These are phyloP conservation scores for Exsudoporus floridanus DNA, from an alignment of 1,284 basidiomycete species.

Conservation along the genomic window DNA sequence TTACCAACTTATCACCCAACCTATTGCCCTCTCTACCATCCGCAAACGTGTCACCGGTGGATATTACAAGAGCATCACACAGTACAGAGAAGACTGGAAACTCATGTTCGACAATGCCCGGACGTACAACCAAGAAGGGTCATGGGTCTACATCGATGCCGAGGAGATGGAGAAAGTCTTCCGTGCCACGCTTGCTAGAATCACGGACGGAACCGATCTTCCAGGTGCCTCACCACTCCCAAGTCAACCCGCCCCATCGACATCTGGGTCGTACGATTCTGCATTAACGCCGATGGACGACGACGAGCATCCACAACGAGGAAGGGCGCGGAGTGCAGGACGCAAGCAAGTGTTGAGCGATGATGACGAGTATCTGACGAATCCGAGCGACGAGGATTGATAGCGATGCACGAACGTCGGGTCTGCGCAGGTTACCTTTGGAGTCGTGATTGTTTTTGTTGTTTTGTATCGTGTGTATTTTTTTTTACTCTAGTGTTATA, in stretches of 20 bases:
- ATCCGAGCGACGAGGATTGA: constrained; percentile 57
- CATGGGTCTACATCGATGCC: constrained; percentile 92
- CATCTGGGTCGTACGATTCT: constrained; percentile 57
- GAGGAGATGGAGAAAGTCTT: constrained; percentile 89
- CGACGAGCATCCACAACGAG: constrained; percentile 60
- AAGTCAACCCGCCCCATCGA: constrained; percentile 40
- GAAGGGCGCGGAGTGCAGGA: constrained; percentile 49
- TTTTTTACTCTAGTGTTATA: constrained; percentile 5
- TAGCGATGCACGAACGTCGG: constrained; percentile 1
- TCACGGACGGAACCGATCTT: constrained; percentile 64
- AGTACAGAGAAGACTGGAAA: constrained; percentile 79
- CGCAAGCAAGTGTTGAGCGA: constrained; percentile 75
- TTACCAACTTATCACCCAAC: constrained; percentile 73
- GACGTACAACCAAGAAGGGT: constrained; percentile 86
- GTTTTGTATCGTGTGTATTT: constrained; percentile 21
- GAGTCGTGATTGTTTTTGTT: not conserved
- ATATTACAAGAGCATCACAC: constrained; percentile 74
- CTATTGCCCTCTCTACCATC: constrained; percentile 87
- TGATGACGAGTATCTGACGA: constrained; percentile 70
- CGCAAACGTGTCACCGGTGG: constrained; percentile 77
- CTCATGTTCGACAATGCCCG: constrained; percentile 94
- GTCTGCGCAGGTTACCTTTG: not conserved
- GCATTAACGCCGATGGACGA: constrained; percentile 78
- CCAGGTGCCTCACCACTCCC: constrained; percentile 59
- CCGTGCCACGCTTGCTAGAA: constrained; percentile 58